These are phyloP conservation scores for Tubosaeta brunneosetosa DNA, from an alignment of 768 basidiomycete genomes.

Conservation along the genomic window DNA sequence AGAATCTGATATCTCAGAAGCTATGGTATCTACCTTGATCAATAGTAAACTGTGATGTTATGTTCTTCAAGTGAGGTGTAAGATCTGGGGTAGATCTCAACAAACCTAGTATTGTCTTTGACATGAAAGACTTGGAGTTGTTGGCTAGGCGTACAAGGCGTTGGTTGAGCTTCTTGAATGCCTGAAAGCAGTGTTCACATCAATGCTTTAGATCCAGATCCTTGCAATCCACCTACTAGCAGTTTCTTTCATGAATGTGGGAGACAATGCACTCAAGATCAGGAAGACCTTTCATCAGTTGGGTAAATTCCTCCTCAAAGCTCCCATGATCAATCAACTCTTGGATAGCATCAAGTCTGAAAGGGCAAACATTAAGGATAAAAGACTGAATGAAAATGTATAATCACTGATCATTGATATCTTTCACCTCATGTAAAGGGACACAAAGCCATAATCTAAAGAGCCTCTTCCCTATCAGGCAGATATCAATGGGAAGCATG, in stretches of 20 bases:
- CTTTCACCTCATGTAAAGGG: slow-evolving; percentile 74
- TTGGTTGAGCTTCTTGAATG: slow-evolving; percentile 69
- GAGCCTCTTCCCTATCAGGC: slow-evolving; percentile 71
- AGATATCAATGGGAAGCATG: slow-evolving; percentile 7
- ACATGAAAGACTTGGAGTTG: slow-evolving; percentile 67
- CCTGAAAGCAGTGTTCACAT: slow-evolving; percentile 37
- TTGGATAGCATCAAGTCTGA: slow-evolving; percentile 91
- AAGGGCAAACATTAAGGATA: slow-evolving; percentile 13
- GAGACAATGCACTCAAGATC: slow-evolving; percentile 94
- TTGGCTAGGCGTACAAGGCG: slow-evolving; percentile 62
- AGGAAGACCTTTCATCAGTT: slow-evolving; percentile 75
- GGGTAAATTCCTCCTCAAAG: slow-evolving; percentile 72
- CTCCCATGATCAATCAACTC: slow-evolving; percentile 79
- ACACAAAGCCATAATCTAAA: slow-evolving; percentile 97
- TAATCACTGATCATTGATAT: slow-evolving; percentile 82
- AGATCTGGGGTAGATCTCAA: slow-evolving; percentile 82
- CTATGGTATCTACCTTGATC: slow-evolving; percentile 49
- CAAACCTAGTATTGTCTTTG: slow-evolving; percentile 69
- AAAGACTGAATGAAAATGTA: slow-evolving; percentile 8
- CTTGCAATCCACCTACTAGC: slow-evolving; percentile 52
- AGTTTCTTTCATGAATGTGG: slow-evolving; percentile 89
- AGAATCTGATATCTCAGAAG: slow-evolving; percentile 15
- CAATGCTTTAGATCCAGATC: not conserved
- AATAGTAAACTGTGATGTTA: slow-evolving; percentile 59
- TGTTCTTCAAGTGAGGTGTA: slow-evolving; percentile 59